phyloP scores from a whole-genome alignment of 148 eudicot genomes.

The Nyssa sinensis region DNA sequence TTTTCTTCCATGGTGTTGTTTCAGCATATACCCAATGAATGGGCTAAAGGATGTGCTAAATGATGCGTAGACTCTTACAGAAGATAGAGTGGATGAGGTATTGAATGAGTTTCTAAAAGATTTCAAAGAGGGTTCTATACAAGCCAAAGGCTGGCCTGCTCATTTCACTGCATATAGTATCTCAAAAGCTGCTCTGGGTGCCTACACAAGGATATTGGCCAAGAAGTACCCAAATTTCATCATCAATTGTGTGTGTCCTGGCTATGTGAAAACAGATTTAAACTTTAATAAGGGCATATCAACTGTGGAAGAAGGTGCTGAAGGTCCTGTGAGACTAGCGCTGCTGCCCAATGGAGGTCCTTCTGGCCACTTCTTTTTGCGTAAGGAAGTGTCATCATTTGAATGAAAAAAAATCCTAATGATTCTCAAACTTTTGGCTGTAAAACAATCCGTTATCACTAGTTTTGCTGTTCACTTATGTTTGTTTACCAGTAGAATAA shows the following conservation, averaged over 20 bases:
- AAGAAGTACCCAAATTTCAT: neutral
- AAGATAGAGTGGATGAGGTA: conserved; percentile 38
- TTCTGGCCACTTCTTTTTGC: conserved; percentile 21
- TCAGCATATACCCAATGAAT: conserved; percentile 25
- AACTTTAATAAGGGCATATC: neutral
- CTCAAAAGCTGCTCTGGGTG: neutral
- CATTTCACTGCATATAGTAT: conserved; percentile 5
- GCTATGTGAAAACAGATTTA: neutral
- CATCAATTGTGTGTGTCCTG: conserved; percentile 9
- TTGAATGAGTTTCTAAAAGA: conserved; percentile 36
- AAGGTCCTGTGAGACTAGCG: conserved; percentile 14
- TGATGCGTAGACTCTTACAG: conserved; percentile 36
- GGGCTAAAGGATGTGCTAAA: conserved; percentile 28
- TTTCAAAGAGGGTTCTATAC: conserved; percentile 13
- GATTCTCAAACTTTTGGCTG: too few species aligned
- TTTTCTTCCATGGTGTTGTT: neutral
- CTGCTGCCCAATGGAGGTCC: conserved; percentile 29
- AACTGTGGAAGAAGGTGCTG: conserved; percentile 16
- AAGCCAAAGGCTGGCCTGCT: conserved; percentile 31
- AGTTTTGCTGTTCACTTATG: too few species aligned
- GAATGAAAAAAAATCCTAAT: too few species aligned
- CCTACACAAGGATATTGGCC: conserved; percentile 4
- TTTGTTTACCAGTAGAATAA: too few species aligned
- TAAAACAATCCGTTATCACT: too few species aligned
- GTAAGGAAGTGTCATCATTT: conserved; percentile 5